Evolutionary conservation across 2,329 filamentous ascomycete species (phyloP).

Genomic region (Paraphoma chrysanthemicola): DNA sequence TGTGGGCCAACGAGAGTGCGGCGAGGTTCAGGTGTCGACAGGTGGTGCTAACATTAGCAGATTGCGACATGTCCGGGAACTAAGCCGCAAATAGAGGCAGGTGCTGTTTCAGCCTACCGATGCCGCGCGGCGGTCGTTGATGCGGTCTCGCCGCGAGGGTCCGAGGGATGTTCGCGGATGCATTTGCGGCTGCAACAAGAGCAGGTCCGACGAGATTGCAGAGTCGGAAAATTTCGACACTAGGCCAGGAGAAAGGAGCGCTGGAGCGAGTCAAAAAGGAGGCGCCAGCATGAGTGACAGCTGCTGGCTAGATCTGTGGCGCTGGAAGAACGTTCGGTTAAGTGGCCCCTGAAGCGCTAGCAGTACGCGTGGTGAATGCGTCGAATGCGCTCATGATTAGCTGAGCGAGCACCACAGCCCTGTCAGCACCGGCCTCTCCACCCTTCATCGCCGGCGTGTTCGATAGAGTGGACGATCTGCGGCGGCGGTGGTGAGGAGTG

Average conservation of each 20-base stretch:
- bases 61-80: constrained; percentile 8
- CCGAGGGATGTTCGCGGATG: neutral
- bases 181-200: neutral
- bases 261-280: constrained; percentile 3
- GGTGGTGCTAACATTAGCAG: constrained; percentile 5
- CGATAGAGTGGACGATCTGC: constrained; percentile 3
- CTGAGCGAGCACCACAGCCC: neutral
- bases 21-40: neutral
- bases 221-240: too few relatives aligned
- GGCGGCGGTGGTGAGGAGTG: neutral
- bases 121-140: constrained; percentile 6
- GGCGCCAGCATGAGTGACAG: neutral
- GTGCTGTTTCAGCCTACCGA: constrained; percentile 5
- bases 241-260: neutral
- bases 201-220: neutral
- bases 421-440: neutral
- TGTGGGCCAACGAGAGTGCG: neutral
- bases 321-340: constrained; percentile 1
- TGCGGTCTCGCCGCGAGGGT: neutral
- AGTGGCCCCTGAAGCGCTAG: neutral
- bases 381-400: constrained; percentile 6
- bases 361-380: neutral
- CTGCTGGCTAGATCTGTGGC: constrained; percentile 1
- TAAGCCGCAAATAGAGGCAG: constrained; percentile 2
- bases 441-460: neutral